Evolutionary conservation across 139 green algal species (phyloP), one percentile per base, ranked within the genome.

Genomic region (Chlamydomonas incerta): DNA sequence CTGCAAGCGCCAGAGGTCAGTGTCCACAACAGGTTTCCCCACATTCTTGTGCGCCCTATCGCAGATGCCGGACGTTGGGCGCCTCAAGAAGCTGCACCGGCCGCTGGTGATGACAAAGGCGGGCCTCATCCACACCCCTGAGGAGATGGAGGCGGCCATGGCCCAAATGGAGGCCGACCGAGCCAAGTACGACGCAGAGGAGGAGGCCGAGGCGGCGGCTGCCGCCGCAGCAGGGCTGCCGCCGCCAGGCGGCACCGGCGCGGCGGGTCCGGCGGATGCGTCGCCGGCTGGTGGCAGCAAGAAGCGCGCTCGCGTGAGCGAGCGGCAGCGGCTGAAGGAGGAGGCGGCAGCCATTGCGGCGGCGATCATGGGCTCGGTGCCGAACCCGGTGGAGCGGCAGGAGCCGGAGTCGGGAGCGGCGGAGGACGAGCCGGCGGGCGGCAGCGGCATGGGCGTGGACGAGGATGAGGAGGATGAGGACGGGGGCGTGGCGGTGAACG

Each of bases 281-380:
- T 14, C 34, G 15, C 33, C 69, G 21, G 23, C 2, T 37, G 21
- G 69, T 37, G 31, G 37, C 37, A 41, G 69, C 35, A 33, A 8
- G 10, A 57, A 72, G 75, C 60, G 60, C 2, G 75, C 75, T 5
- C 35, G 60, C 24, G 75, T 62, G 17, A 37, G 62, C 23, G 66
- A 75, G 66, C n/a, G 33, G 65, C 65, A 68, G 79, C 79, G 79
- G 66, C 47, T 85, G 1, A 85, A 85, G 63, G 79, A 85, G 79
- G 79, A 85, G 47, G 79, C 79, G 9, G 79, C 79, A 4, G 66
- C 66, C 0, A 85, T 85, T n/a, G 79, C 79, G 17, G 65, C 79
- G 65, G 18, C 79, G 8, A 26, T 85, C 34, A 68, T 75, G 77
- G 77, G n/a, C 60, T n/a, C 24, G 60, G 60, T n/a, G 60, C 24